phyloP scores from a whole-genome alignment of 768 basidiomycete species.

The Candolleomyces aberdarensis region DNA sequence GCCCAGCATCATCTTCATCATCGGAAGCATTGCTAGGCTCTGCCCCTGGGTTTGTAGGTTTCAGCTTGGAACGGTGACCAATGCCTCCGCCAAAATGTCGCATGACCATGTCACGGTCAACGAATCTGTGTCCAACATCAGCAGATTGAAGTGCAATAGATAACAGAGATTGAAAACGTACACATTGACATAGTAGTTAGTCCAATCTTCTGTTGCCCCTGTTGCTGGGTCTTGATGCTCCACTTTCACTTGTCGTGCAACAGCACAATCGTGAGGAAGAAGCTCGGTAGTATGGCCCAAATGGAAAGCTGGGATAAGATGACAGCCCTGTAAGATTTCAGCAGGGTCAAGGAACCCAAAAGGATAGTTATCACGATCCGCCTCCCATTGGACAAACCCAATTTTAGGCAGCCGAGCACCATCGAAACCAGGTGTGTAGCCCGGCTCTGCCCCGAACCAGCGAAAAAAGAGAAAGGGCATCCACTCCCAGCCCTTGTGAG shows the following conservation, averaged over 20 bases:
- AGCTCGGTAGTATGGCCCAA: constrained; percentile 18
- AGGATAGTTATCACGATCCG: constrained; percentile 14
- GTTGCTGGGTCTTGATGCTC: background rate
- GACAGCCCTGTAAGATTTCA: constrained; percentile 28
- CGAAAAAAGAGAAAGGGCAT: constrained; percentile 43
- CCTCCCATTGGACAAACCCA: constrained; percentile 26
- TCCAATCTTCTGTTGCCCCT: constrained; percentile 22
- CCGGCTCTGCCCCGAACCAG: constrained; percentile 31
- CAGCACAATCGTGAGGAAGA: constrained; percentile 3
- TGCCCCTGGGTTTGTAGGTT: no score
- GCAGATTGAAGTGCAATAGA: no score
- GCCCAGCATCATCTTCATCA: no score
- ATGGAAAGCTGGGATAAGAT: constrained; percentile 31
- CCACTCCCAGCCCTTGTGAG: background rate
- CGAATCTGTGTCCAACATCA: no score
- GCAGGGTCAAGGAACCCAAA: constrained; percentile 35
- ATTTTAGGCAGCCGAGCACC: constrained; percentile 30
- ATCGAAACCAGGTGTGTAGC: constrained; percentile 22
- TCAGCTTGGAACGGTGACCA: no score
- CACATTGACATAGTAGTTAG: constrained; percentile 34
- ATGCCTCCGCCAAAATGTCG: no score
- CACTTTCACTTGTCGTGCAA: background rate
- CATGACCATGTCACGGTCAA: no score
- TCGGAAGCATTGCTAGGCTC: no score
- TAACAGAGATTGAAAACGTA: constrained; percentile 12